Conservation (phyloP, 1,139 yeast species). For the Hemisphaericaspora subhashii region DNA sequence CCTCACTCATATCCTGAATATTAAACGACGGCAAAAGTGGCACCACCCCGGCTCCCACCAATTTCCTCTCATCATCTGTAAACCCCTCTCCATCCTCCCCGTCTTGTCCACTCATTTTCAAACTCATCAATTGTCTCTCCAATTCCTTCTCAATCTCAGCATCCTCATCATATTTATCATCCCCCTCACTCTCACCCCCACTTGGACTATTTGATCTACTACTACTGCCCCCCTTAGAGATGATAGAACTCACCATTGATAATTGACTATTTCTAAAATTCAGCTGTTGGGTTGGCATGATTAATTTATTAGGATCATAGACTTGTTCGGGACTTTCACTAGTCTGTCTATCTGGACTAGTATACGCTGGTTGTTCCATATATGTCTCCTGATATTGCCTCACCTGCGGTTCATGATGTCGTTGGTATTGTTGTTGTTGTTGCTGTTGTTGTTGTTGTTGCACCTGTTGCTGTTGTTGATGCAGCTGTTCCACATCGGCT, state of each 20-base stretch:
- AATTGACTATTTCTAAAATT: conserved; percentile 25
- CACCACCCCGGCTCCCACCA: background rate
- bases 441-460: conserved; percentile 16
- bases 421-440: conserved; percentile 8
- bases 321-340: background rate
- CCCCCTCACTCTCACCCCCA: background rate
- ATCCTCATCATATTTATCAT: conserved; percentile 30
- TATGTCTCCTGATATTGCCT: background rate
- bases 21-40: conserved; percentile 12
- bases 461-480: conserved; percentile 16
- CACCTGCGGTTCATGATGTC: background rate
- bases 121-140: conserved; percentile 38
- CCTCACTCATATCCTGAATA: conserved; percentile 14
- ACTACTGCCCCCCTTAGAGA: conserved; percentile 45
- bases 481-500: conserved; percentile 27
- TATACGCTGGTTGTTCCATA: background rate
- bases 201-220: too few relatives aligned
- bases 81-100: background rate
- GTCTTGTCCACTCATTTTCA: conserved; percentile 30
- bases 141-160: conserved; percentile 40
- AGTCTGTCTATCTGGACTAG: background rate
- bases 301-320: background rate
- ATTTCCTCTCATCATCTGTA: background rate
- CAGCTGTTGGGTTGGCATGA: background rate
- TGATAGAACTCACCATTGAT: conserved; percentile 47